phyloP scores from a whole-genome alignment of 2,329 filamentous ascomycete genomes.

The Ophiobolus disseminans region DNA sequence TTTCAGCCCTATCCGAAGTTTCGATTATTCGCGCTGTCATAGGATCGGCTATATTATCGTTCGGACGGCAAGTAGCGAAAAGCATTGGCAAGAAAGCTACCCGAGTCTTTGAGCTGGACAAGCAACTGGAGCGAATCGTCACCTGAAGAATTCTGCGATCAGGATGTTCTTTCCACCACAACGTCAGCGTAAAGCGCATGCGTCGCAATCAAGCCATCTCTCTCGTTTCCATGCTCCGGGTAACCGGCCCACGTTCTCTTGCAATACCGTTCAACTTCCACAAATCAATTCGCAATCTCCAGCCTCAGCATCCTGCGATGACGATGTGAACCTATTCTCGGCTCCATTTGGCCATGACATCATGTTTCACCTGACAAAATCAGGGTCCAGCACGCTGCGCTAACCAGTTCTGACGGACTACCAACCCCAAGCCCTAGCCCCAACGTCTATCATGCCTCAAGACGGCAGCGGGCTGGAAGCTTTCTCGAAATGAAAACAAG shows the following conservation, averaged over 20 bases:
- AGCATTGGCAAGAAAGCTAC: neutral
- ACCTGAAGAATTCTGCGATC: too few relatives aligned
- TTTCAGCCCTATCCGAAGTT: neutral
- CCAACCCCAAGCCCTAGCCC: slow-evolving; percentile 11
- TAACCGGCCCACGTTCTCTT: neutral
- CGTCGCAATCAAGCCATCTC: neutral
- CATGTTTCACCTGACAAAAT: neutral
- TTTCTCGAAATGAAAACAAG: slow-evolving; percentile 15
- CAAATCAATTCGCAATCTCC: slow-evolving; percentile 3
- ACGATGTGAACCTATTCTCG: slow-evolving; percentile 19
- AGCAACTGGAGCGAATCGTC: too few relatives aligned
- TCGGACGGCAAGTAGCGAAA: neutral
- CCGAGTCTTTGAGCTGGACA: neutral
- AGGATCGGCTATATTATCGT: neutral
- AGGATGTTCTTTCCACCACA: neutral
- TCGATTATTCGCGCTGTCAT: slow-evolving; percentile 2
- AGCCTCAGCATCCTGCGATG: slow-evolving; percentile 11
- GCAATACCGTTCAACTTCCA: neutral
- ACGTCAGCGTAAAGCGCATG: neutral
- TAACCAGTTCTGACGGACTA: neutral
- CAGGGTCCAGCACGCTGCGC: slow-evolving; percentile 6
- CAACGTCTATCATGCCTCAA: slow-evolving; percentile 17
- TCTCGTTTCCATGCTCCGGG: neutral
- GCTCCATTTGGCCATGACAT: neutral
- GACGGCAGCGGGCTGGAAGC: slow-evolving; percentile 6